Conservation (phyloP, 495 filamentous ascomycete genomes). For the Mytilinidion resinicola region DNA sequence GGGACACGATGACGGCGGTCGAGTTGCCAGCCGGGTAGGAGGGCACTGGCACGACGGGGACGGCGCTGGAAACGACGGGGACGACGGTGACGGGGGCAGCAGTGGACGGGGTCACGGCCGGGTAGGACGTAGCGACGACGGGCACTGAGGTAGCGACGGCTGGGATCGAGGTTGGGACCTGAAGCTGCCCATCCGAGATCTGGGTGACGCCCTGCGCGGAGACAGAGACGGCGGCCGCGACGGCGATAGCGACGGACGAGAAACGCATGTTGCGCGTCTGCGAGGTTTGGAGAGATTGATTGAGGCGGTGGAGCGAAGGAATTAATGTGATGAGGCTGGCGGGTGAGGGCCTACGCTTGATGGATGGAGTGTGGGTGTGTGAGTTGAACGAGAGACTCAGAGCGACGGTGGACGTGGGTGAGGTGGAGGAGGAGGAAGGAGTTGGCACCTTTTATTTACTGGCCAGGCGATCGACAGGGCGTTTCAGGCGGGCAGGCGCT, state of each 20-base stretch:
- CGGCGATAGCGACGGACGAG: conserved; percentile 19
- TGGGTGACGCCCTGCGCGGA: conserved; percentile 15
- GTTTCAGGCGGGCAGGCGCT: too few species aligned
- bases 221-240: conserved; percentile 2
- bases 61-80: neutral
- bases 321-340: neutral
- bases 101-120: neutral
- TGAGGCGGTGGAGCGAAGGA: neutral
- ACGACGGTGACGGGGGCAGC: neutral
- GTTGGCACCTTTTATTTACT: too few species aligned
- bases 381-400: neutral
- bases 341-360: neutral
- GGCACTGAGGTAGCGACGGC: neutral
- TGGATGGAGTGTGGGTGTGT: neutral
- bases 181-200: conserved; percentile 28
- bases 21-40: neutral
- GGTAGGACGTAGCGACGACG: neutral
- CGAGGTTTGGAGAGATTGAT: conserved; percentile 6
- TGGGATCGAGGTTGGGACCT: conserved; percentile 8
- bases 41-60: neutral
- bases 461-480: too few species aligned
- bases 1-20: neutral
- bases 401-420: too few species aligned
- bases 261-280: conserved; percentile 19
- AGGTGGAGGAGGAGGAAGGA: too few species aligned